Base-by-base conservation (phyloP, 768 basidiomycete species). In the Dendrothele bispora region DNA sequence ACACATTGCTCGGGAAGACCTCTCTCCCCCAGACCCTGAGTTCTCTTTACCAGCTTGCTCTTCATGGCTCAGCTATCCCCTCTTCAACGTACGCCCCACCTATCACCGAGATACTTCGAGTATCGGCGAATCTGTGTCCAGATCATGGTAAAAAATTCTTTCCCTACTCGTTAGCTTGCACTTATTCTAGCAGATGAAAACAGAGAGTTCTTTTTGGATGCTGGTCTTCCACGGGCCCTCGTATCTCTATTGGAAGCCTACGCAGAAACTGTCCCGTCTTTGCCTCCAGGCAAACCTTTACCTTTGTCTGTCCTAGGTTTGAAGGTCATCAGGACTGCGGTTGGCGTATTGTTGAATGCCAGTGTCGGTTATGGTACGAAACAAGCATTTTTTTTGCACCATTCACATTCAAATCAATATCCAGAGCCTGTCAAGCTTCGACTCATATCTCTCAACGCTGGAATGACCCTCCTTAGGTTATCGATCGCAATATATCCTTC, bases 41-140 rank as follows among this genome's bases (percentile, higher is more conserved):
- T 10, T 71, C 82, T 27, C 72, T 92, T 17, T 65, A 91, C 22
- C 72, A 74, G 28, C 66, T 73, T 34, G 80, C 83, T 6, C 67
- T 86, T 18, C 69, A 74, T 47, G 79, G 74, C 35, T 60, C 75
- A 5, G 53, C 73, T 17, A 69, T 74, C 38, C 79, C 81, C 5
- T 65, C 61, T 45, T 65, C 72, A 24, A 51, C 64, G n/a, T 75
- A 73, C 49, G 71, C 79, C 41, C 58, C 75, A 7, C 76, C 78
- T 8, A 70, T 83, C 20, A 79, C 78, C 50, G 87, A 92, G 61
- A 66, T 91, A 25, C 76, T 93, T 45, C 78, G 91, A 48, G 82
- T 91, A 12, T 82, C 82, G 21, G 91, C 91, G 11, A 93, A 93
- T 65, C 66, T 93, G 15, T 91, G 88, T 64, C 83, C 90, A 68